Conservation (phyloP, 2,329 filamentous ascomycete genomes). For the Colletotrichum sp. region DNA sequence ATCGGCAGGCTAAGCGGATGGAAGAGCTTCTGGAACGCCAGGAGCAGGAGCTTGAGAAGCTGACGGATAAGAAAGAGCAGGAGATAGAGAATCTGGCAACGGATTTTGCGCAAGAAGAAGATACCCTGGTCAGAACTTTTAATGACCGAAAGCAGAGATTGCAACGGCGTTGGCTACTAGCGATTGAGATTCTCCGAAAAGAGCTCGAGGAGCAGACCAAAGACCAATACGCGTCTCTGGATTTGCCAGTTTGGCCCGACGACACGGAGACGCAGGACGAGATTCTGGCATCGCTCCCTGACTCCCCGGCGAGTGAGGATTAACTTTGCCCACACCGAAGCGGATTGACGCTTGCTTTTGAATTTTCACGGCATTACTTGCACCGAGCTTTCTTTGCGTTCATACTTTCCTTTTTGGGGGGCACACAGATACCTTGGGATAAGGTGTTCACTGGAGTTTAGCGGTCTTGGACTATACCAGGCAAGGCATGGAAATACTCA, state of each 20-base stretch:
- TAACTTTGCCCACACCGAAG: not conserved
- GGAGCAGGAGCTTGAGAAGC: slow-evolving; percentile 52
- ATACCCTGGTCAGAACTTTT: slow-evolving; percentile 51
- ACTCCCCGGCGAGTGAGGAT: slow-evolving; percentile 9
- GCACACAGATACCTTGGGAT: slow-evolving; percentile 12
- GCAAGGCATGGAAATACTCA: slow-evolving; percentile 14
- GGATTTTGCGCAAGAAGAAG: slow-evolving; percentile 54
- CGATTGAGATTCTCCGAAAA: slow-evolving; percentile 57
- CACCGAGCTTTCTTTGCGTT: not conserved
- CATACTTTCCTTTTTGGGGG: not conserved
- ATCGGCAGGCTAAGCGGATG: slow-evolving; percentile 66
- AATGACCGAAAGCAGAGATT: slow-evolving; percentile 48
- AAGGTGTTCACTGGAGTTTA: slow-evolving; percentile 16
- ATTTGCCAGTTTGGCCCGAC: slow-evolving; percentile 46
- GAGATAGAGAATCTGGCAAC: slow-evolving; percentile 55
- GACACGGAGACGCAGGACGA: slow-evolving; percentile 26
- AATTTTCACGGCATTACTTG: not conserved
- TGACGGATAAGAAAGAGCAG: slow-evolving; percentile 49
- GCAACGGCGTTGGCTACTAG: slow-evolving; percentile 56
- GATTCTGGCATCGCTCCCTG: slow-evolving; percentile 5
- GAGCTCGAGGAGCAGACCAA: slow-evolving; percentile 54
- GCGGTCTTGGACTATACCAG: not conserved
- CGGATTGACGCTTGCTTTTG: not conserved
- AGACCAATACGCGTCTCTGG: slow-evolving; percentile 45
- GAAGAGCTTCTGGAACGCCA: slow-evolving; percentile 64